Evolutionary conservation across 192 early-diverging fungal species (phyloP), one percentile per base, ranked within the genome.

Genomic region (Coemansia biformis): DNA sequence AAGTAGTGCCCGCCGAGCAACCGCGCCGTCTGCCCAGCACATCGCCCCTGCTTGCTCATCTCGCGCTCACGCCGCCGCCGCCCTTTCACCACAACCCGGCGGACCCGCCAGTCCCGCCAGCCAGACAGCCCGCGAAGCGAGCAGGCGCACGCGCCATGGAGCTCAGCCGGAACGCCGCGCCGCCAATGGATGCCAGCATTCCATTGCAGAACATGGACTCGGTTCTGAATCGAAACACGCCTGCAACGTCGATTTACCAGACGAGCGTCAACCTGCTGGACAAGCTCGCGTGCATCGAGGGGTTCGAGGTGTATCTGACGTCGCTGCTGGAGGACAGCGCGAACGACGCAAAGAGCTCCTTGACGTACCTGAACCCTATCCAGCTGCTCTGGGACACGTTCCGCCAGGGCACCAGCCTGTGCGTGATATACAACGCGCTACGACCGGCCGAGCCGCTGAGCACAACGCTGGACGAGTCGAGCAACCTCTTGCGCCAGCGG

Each of bases 371-470:
- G n/a, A 73, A 89, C 54, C 87, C 87, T 18, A 74, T 87, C 38
- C 74, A 84, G 48, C 76, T 83, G 32, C 68, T 89, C 17, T 89
- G 84, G 82, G 67, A 76, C 38, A 76, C 84, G 15, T 86, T 83
- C 64, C 81, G 86, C 8, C 75, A 81, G 39, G 87, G 87, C 0
- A 78, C 75, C 21, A 81, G 82, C 41, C 78, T 89, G 21, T 83
- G 79, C 49, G 75, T 75, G 15, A 66, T 89, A 33, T 89, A 79
- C 71, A 89, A 89, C 55, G 81, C 82, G 30, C 59, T 87, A 7
- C 58, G 72, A 34, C 83, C 86, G 11, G 56, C 59, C 51, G 78
- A 79, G 66, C 81, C 68, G n/a, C 62, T 85, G 48, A 77, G 75
- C 38, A 66, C 79, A 45, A 77, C 78, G 19, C 57, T 71, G 23